Base-by-base conservation (phyloP, 805 yeast species). In the Wickerhamiella nectarea region DNA sequence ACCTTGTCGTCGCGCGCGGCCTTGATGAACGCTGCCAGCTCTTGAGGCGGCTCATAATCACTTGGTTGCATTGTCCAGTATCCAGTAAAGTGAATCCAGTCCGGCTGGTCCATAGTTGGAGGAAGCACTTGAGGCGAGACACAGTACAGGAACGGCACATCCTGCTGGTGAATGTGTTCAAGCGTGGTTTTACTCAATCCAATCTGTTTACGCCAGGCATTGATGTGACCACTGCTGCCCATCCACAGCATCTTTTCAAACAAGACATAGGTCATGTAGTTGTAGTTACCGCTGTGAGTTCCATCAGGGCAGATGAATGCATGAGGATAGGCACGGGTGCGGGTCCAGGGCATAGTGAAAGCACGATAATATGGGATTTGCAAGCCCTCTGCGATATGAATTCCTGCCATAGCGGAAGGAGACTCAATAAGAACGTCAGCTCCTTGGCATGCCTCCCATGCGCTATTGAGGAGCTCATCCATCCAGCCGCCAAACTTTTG, bases 321-420 rank as follows among this genome's bases (percentile, higher is more conserved):
- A 66, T 89, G 96, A 1, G 96, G 96, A 57, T 89, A 89, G 0
- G 95, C 94, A 52, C 94, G 70, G 0, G 97, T 87, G 48, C 94
- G 65, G 0, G 96, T 84, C 97, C 97, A 89, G 0, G 97, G 97
- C 97, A 89, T 89, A 0, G 97, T 89, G 58, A 89, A 89, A 0
- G 96, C 96, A 54, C 96, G 69, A 66, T 83, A 81, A 58, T 89
- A 89, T 0, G 97, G 94, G 45, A 89, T 80, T 17, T 76, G 74
- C 46, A 89, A 62, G 1, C 93, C 94, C 59, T 89, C 97, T 3
- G 97, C 95, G 46, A 89, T 82, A 55, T 89, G 97, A 38, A 87
- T 74, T 8, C 97, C 97, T 12, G 81, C 87, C 87, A 89, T 86
- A 0, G 95, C 89, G 1, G 94, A 80, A 0, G 97, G 97, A n/a